These are phyloP conservation scores for Fonsecaea pugnacius DNA, from an alignment of 2,329 filamentous ascomycete species.

Conservation along the genomic window DNA sequence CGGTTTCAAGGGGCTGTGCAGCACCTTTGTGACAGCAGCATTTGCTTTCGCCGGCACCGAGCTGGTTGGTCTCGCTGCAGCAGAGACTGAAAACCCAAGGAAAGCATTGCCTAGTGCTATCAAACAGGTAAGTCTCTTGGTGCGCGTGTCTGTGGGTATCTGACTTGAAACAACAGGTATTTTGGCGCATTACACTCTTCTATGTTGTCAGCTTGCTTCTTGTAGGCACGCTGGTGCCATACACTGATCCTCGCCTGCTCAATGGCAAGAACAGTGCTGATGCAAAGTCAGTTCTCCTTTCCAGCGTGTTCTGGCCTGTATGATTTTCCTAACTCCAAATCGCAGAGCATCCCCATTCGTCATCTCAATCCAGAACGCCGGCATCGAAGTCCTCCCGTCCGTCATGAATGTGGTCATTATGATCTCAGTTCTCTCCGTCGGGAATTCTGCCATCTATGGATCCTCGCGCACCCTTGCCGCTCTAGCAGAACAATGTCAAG, in stretches of 20 bases:
- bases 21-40: conserved; percentile 60
- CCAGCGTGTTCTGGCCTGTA: background rate
- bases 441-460: conserved; percentile 63
- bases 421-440: conserved; percentile 64
- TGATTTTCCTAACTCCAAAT: background rate
- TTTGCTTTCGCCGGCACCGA: conserved; percentile 64
- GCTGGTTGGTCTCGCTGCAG: conserved; percentile 58
- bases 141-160: background rate
- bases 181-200: conserved; percentile 58
- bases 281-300: conserved; percentile 40
- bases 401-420: conserved; percentile 72
- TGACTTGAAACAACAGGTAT: conserved; percentile 36
- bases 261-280: conserved; percentile 45
- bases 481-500: conserved; percentile 53
- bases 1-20: conserved; percentile 59
- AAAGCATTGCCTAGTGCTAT: conserved; percentile 55
- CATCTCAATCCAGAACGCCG: conserved; percentile 65
- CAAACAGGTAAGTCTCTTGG: conserved; percentile 47
- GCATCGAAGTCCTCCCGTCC: conserved; percentile 63
- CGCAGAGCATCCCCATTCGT: conserved; percentile 65
- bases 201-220: conserved; percentile 54
- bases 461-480: conserved; percentile 63
- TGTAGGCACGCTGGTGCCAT: conserved; percentile 52
- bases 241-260: conserved; percentile 47
- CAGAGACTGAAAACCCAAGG: conserved; percentile 57